Base-by-base conservation (phyloP, 1,139 yeast genomes). In the Debaryomyces singareniensis region DNA sequence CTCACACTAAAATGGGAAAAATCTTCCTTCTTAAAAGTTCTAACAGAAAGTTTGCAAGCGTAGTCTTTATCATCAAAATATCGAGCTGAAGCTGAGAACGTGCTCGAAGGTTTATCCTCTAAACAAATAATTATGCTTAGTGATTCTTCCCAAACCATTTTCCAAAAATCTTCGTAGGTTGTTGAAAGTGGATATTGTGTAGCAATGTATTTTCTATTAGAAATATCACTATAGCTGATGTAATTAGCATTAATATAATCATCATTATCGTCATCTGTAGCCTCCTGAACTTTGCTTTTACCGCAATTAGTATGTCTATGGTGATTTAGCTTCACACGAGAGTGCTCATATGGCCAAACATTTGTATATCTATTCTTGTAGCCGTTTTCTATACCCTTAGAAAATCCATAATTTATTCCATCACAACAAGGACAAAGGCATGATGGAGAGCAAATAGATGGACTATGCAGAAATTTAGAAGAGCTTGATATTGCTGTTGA, bases 101-200 rank as follows among this genome's bases (percentile, higher is more conserved):
- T 34, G 15, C 28, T 38, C 6, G 30, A 32, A 11, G 35, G 28
- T 31, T 48, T 53, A 16, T 76, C 69, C 28, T 89, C 84, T 32
- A 85, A 62, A 49, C 89, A 82, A 13, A 86, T 62, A 31, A 85
- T 78, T 4, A 82, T 63, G 15, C 78, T 75, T 7, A 77, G 71
- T 2, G 69, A 55, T 38, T 82, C 74, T 28, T 73, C 65, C 66
- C 78, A 68, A 0, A 64, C 42, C 4, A 55, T 52, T 30, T 54
- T 50, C 72, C 72, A 66, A 37, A 66, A 66, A 40, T 66, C 72
- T 15, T 59, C 61, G 30, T 53, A 53, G 1, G 72, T 66, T 14
- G 58, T 54, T 15, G 37, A 39, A 29, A 66, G 44, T 1, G 72
- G 72, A 33, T 65, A 64, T 36, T 66, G 72, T 0, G 72, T 66